Base-by-base conservation (phyloP, 148 eudicot genomes). In the Rheum nobile region DNA sequence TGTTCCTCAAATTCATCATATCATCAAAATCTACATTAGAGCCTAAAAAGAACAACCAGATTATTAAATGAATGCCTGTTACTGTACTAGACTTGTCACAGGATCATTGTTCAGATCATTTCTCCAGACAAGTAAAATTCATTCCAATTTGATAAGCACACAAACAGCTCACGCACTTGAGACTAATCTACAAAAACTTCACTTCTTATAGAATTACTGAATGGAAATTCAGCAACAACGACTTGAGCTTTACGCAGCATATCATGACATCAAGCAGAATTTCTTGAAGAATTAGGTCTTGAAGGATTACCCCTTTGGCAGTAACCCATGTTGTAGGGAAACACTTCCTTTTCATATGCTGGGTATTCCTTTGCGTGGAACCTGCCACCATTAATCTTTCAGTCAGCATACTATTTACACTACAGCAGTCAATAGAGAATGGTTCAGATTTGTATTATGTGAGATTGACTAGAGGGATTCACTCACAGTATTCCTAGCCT, bases 281-380 rank as follows among this genome's bases (percentile, higher is more conserved):
- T 2, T 1, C 2, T 1, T 5, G 8, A 44, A 12, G 6, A 9
- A 9, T 21, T 0, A 59, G 17, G 6, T 59, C 12, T 28, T 2
- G 67, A 22, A 38, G 32, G 76, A 75, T 72, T 71, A 95, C 97
- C 97, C 76, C 37, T 81, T 82, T 96, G 99, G 87, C 99, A 96
- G 79, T 88, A 96, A 43, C 99, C 99, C 88, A 83, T 85, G 77
- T 92, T 81, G 80, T 74, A 86, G 1, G 99, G 99, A 74, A 96
- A 96, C 2, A 59, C 70, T 73, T 83, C 71, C 75, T 88, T 86
- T 8, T 96, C 88, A 75, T 84, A 92, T 43, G 85, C 89, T 55
- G 99, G 99, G 79, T 96, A 96, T 78, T 92, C 99, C 81, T 88
- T 96, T 19, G 99, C 97, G 79, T 96, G 99, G 76, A 96, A 96